Conservation (phyloP, 805 yeast species). For the Sugiyamaella smithiae region DNA sequence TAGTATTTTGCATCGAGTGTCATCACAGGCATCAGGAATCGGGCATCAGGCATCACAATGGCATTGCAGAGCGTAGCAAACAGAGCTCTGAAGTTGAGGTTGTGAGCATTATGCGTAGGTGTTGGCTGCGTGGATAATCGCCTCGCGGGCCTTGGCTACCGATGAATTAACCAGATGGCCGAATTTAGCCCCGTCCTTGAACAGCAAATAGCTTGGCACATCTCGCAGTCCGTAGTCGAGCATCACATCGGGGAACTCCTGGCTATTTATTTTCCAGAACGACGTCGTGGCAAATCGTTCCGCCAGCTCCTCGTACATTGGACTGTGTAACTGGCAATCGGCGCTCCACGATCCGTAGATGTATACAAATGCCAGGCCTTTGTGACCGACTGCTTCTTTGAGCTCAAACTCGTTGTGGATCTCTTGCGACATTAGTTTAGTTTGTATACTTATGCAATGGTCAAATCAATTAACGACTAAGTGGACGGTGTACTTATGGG, state of each 20-base stretch:
- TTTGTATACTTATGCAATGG: neutral
- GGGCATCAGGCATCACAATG: too few species aligned
- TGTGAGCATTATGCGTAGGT: neutral
- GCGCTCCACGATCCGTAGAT: slow-evolving; percentile 1
- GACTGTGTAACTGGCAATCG: slow-evolving; percentile 4
- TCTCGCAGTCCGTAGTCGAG: neutral
- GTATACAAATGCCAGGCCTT: slow-evolving; percentile 5
- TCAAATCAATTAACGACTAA: neutral
- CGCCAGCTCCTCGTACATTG: slow-evolving; percentile 7
- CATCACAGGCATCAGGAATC: too few species aligned
- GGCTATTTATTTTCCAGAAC: neutral
- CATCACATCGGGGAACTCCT: slow-evolving; percentile 4
- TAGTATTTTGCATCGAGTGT: too few species aligned
- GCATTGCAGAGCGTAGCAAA: too few species aligned
- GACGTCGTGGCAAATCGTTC: neutral
- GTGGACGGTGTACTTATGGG: neutral
- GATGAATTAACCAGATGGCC: slow-evolving; percentile 6
- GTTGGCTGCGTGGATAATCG: neutral
- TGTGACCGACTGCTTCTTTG: neutral
- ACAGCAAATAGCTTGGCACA: slow-evolving; percentile 8
- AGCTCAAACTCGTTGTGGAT: neutral
- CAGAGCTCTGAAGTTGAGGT: too few species aligned
- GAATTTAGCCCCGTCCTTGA: slow-evolving; percentile 8
- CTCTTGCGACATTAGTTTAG: neutral
- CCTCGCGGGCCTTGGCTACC: slow-evolving; percentile 1